Evolutionary conservation across 2,329 filamentous ascomycete species (phyloP), one percentile per base, ranked within the genome.

Genomic region (Hypoxylon sp.): DNA sequence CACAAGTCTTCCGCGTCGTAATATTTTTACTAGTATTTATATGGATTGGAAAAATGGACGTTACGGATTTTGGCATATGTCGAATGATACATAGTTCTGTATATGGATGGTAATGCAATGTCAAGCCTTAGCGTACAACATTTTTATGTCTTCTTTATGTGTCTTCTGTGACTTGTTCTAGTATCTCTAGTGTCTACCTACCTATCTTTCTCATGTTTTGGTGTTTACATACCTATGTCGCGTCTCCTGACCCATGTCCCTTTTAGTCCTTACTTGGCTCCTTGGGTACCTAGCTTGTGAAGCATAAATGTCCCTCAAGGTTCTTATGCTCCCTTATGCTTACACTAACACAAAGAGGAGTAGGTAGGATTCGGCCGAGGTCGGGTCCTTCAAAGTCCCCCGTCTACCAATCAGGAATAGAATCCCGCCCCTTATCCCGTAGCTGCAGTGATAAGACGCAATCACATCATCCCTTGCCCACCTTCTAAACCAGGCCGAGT

Each of bases 1-100:
- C 51, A 34, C 21, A 29, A 42, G 51, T 50, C 32, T 55, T 55
- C 60, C 50, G 63, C 48, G 45, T n/a, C 41, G 45, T 56, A 59
- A 35, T 54, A n/a, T n/a, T n/a, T n/a, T n/a, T n/a, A n/a, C n/a
- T n/a, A n/a, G n/a, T n/a, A n/a, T n/a, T 50, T 25, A 42, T 54
- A 46, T 63, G 66, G 65, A 64, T 67, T 63, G 64, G 61, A 64
- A 60, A 65, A 64, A 62, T 50, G 46, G 56, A 57, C 67, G 66
- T 65, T 69, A 64, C 63, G 68, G 65, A 67, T 69, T 63, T 60
- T 67, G 67, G 71, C 69, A 70, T 68, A 67, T 67, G 57, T 67
- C 60, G 65, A 66, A 74, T 76, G 71, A 74, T 72, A 70, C 66
- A 64, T 73, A 67, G 68, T 67, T 73, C 66, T 74, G 70, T 75